phyloP scores from a whole-genome alignment of 2,329 filamentous ascomycete genomes.

The Trichothecium roseum region DNA sequence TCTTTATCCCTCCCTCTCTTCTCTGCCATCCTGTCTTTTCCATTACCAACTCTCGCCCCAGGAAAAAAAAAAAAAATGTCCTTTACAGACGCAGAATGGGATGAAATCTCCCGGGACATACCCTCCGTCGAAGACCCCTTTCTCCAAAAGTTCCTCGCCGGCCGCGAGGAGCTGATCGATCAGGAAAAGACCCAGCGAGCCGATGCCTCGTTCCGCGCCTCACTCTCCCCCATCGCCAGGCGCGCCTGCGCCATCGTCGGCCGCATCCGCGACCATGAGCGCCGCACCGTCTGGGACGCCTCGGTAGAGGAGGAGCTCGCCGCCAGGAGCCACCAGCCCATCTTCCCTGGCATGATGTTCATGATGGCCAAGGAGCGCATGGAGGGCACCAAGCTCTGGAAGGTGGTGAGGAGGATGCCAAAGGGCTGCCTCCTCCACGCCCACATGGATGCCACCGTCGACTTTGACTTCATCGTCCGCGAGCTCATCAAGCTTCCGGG shows the following conservation, averaged over 20 bases:
- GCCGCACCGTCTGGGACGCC: slow-evolving; percentile 64
- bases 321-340: slow-evolving; percentile 46
- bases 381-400: slow-evolving; percentile 76
- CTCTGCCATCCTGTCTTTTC: too few species aligned
- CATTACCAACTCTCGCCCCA: too few species aligned
- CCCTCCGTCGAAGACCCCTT: slow-evolving; percentile 58
- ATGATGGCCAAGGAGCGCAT: slow-evolving; percentile 74
- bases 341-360: slow-evolving; percentile 93
- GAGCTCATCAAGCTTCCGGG: slow-evolving; percentile 61
- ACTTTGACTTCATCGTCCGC: slow-evolving; percentile 70
- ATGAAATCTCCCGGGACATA: slow-evolving; percentile 43
- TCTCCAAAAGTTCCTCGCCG: slow-evolving; percentile 70
- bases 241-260: slow-evolving; percentile 73
- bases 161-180: slow-evolving; percentile 63
- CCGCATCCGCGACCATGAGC: slow-evolving; percentile 69
- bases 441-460: slow-evolving; percentile 85
- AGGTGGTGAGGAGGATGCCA: slow-evolving; percentile 75
- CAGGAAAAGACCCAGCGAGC: slow-evolving; percentile 77
- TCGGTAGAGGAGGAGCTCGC: slow-evolving; percentile 61
- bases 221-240: slow-evolving; percentile 67
- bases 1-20: too few species aligned
- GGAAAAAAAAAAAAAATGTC: slow-evolving; percentile 22
- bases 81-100: slow-evolving; percentile 48
- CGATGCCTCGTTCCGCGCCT: slow-evolving; percentile 58
- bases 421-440: slow-evolving; percentile 82